Conservation (phyloP, 1,139 yeast species). For the Yamadazyma songkhlaensis region DNA sequence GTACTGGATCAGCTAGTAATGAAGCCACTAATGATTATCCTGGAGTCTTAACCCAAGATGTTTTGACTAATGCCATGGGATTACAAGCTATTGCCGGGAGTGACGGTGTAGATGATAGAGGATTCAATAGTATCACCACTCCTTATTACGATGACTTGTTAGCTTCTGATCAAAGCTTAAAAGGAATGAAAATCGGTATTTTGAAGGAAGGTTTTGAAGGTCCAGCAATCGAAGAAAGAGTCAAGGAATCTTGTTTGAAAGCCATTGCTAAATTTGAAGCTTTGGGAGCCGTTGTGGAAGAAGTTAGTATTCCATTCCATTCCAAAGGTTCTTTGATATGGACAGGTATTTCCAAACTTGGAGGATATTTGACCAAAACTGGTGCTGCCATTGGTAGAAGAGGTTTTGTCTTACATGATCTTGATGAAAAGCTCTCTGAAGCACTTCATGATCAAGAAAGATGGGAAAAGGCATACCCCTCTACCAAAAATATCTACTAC, state of each 20-base stretch:
- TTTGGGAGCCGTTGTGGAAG: conserved; percentile 15
- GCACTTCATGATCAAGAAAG: conserved; percentile 18
- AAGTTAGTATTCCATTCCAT: conserved; percentile 15
- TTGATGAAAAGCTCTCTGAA: conserved; percentile 11
- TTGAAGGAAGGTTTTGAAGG: conserved; percentile 14
- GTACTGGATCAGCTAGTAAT: conserved; percentile 15
- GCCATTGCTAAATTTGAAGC: conserved; percentile 11
- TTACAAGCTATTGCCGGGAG: conserved; percentile 14
- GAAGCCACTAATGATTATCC: conserved; percentile 15
- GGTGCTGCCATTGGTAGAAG: conserved; percentile 8
- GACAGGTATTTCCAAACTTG: conserved; percentile 14
- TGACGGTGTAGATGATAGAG: conserved; percentile 14
- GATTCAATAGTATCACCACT: conserved; percentile 5
- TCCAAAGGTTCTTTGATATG: conserved; percentile 14
- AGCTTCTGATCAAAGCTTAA: conserved; percentile 3
- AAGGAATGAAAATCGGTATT: conserved; percentile 14
- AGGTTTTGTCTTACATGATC: conserved; percentile 5
- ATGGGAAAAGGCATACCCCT: conserved; percentile 25
- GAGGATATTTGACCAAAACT: conserved; percentile 7
- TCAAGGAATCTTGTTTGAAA: conserved; percentile 10
- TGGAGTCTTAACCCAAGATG: conserved; percentile 15
- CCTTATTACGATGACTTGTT: conserved; percentile 9
- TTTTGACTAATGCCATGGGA: conserved; percentile 10
- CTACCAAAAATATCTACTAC: conserved; percentile 23
- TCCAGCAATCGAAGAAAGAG: conserved; percentile 12